Conservation (phyloP, 306 rosid species). For the Lathyrus tuberosus region DNA sequence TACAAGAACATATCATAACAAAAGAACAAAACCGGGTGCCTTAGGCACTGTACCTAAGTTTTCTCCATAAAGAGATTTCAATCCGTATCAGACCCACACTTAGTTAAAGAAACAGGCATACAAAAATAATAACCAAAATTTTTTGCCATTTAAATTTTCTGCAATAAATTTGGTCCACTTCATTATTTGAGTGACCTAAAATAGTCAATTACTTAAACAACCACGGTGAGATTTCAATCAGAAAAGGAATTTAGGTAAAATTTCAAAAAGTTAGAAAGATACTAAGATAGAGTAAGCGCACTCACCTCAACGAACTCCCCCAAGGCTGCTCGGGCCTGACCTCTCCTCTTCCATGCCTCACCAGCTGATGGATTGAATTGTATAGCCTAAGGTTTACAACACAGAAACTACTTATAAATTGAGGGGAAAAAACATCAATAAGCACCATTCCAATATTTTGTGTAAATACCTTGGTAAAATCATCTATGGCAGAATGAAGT, state of each 20-base stretch:
- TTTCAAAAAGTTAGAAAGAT: constrained; percentile 20
- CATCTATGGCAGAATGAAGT: constrained; percentile 84
- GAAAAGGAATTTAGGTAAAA: constrained; percentile 21
- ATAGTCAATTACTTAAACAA: constrained; percentile 29
- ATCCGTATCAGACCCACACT: constrained; percentile 25
- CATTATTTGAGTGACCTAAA: constrained; percentile 26
- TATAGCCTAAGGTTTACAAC: constrained; percentile 68
- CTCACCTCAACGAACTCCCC: constrained; percentile 87
- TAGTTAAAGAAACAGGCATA: constrained; percentile 20
- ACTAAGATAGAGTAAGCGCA: constrained; percentile 28
- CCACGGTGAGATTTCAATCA: constrained; percentile 10
- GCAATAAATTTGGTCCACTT: constrained; percentile 20
- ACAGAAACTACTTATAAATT: constrained; percentile 25
- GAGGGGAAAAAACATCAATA: constrained; percentile 32
- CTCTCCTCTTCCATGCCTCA: constrained; percentile 99
- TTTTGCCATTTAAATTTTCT: constrained; percentile 4
- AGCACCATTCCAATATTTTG: constrained; percentile 31
- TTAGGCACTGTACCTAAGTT: constrained; percentile 4
- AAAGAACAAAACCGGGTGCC: background rate
- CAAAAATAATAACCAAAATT: constrained; percentile 10
- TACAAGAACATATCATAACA: background rate
- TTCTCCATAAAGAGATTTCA: background rate
- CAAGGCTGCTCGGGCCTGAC: constrained; percentile 98
- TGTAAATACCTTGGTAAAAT: constrained; percentile 84
- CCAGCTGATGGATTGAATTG: constrained; percentile 83